Evolutionary conservation across 2,329 filamentous ascomycete genomes (phyloP), one percentile per base, ranked within the genome.

Genomic region (Tolypocladium pustulatum): DNA sequence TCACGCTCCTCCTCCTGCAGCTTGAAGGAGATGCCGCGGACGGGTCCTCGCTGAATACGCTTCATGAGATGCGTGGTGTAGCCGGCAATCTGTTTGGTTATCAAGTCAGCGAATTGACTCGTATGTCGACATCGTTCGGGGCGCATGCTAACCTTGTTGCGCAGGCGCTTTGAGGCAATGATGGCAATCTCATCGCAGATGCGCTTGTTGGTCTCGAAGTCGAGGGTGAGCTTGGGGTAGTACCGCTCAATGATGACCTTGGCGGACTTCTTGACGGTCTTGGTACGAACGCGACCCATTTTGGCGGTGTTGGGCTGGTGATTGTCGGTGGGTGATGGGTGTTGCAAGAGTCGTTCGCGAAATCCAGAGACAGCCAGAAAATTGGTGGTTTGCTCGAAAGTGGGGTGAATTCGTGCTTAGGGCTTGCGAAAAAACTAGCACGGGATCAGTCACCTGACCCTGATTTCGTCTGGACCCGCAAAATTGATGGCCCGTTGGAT

Each of bases 21-120:
- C 87, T 99, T 99, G 92, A 99, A 99, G 80, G 95, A 99, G 82
- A 99, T 99, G 84, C 94, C 94, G 73, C 94, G 95, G 80, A 99
- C 94, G 67, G 94, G 94, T 67, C 94, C 94, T 78, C 94, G 91
- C 85, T 97, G 94, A 72, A 99, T 99, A 81, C 94, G 94, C 88
- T 97, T 97, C 95, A 99, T 99, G 80, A 95, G 78, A 77, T 96
- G 91, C 68, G 94, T 97, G 72, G 93, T 96, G 87, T 96, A 97
- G 73, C 94, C 94, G 74, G 94, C 92, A 82, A 96, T 95, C 90
- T 93, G 67, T 57, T 61, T 1, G 55, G 4, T 13, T 7, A 6
- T 4, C 27, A 56, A 69, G 67, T 60, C 32, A 59, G 40, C 10
- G 9, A 17, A 37, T n/a, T 40, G 8, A 6, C 43, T 27, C 20